Evolutionary conservation across 2,329 filamentous ascomycete genomes (phyloP).

Genomic region (Clarireedia hainanense): DNA sequence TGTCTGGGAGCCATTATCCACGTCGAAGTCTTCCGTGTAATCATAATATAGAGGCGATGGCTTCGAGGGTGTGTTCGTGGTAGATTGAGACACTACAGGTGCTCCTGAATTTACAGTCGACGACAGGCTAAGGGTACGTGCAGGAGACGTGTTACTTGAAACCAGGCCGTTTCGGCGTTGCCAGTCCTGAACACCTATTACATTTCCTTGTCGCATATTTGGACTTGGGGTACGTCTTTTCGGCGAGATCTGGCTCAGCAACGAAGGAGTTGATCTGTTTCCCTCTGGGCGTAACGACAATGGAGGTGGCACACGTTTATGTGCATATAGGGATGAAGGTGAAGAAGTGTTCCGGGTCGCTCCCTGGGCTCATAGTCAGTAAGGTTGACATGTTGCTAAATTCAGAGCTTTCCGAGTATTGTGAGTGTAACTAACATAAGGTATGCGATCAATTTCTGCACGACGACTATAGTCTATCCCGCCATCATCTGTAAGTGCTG

Average conservation of each 20-base stretch:
- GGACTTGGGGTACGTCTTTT: constrained; percentile 23
- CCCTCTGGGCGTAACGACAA: constrained; percentile 21
- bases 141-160: constrained; percentile 25
- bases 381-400: neutral
- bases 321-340: constrained; percentile 26
- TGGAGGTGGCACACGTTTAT: constrained; percentile 22
- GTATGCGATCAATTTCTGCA: constrained; percentile 26
- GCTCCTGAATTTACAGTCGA: constrained; percentile 25
- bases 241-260: constrained; percentile 23
- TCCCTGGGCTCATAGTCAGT: constrained; percentile 14
- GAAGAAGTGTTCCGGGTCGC: constrained; percentile 22
- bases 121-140: constrained; percentile 24
- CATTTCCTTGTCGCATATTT: constrained; percentile 14
- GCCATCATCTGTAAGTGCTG: constrained; percentile 29
- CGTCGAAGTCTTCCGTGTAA: constrained; percentile 30
- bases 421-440: constrained; percentile 20
- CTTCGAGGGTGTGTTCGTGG: constrained; percentile 24
- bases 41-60: constrained; percentile 29
- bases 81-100: constrained; percentile 15
- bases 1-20: constrained; percentile 16
- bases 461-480: constrained; percentile 27
- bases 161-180: constrained; percentile 15
- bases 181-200: constrained; percentile 17
- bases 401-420: neutral
- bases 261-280: constrained; percentile 25